Conservation (phyloP, 2,329 filamentous ascomycete species). For the Thelonectria discophora region DNA sequence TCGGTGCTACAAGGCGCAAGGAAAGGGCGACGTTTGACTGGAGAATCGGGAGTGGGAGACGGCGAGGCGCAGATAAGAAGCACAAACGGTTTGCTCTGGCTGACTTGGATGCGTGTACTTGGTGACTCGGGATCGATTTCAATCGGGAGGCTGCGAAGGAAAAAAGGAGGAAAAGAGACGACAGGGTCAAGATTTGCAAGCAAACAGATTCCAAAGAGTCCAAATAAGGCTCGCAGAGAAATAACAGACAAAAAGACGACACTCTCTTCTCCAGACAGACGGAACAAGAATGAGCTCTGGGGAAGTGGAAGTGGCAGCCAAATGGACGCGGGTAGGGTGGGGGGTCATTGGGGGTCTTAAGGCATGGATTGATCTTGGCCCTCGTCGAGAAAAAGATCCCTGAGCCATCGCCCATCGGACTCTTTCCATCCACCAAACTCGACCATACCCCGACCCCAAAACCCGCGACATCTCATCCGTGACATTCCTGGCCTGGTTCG, state of each 20-base stretch:
- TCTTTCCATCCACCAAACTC: conserved; percentile 10
- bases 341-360: conserved; percentile 30
- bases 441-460: conserved; percentile 4
- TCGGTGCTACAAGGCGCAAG: conserved; percentile 12
- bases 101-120: neutral
- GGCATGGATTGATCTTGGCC: conserved; percentile 11
- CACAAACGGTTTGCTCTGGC: neutral
- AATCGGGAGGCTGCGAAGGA: neutral
- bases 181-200: neutral
- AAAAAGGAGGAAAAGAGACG: neutral
- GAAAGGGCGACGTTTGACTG: conserved; percentile 16
- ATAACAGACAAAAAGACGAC: conserved; percentile 11
- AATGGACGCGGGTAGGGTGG: conserved; percentile 31
- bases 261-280: conserved; percentile 3
- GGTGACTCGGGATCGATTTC: neutral
- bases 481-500: conserved; percentile 1
- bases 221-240: conserved; percentile 13
- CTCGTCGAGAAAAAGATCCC: conserved; percentile 16
- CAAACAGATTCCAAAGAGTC: conserved; percentile 1
- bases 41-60: conserved; percentile 11
- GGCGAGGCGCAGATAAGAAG: conserved; percentile 5
- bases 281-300: conserved; percentile 21
- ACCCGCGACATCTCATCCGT: conserved; percentile 23
- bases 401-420: conserved; percentile 7
- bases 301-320: conserved; percentile 28